These are phyloP conservation scores for Trichophyton equinum DNA, from an alignment of 2,329 filamentous ascomycete species.

Conservation along the genomic window DNA sequence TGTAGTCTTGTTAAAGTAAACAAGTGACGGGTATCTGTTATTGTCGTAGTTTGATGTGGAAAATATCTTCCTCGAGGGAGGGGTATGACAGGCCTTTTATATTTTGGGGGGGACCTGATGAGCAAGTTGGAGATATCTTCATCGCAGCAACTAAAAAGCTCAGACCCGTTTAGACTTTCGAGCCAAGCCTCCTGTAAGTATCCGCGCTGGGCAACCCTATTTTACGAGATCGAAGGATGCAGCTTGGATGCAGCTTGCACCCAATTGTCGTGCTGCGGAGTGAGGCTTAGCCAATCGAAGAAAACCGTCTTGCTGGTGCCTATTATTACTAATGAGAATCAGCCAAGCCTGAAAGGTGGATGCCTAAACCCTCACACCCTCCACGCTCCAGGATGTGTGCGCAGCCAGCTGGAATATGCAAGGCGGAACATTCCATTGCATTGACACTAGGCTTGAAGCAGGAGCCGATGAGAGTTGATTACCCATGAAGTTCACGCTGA, in stretches of 20 bases:
- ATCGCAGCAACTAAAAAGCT: not conserved
- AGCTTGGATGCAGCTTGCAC: not conserved
- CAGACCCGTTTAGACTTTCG: not conserved
- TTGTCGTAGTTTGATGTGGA: not conserved
- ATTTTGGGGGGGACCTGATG: not conserved
- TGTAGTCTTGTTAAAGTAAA: not conserved
- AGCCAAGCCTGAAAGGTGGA: not conserved
- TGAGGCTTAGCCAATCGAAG: slow-evolving; percentile 2
- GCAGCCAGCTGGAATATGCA: slow-evolving; percentile 2
- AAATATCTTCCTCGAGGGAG: not conserved
- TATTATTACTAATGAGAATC: slow-evolving; percentile 4
- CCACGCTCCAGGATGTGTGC: not conserved
- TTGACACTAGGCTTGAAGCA: not conserved
- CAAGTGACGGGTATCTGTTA: not conserved
- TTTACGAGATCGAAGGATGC: slow-evolving; percentile 1
- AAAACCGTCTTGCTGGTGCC: not conserved
- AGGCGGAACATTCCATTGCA: slow-evolving; percentile 4
- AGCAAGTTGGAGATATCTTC: not conserved
- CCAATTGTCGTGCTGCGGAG: not conserved
- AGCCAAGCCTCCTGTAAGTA: slow-evolving; percentile 1
- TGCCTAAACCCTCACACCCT: slow-evolving; percentile 4
- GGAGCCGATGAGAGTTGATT: not conserved
- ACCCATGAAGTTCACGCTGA: not conserved
- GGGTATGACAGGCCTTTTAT: not conserved
- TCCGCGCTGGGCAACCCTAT: slow-evolving; percentile 4